Percentiles rank a stretch among this genome's conserved stretches.
These are phyloP conservation scores for Claviceps citrina DNA, from an alignment of 2,329 filamentous ascomycete genomes.

Conservation along the genomic window DNA sequence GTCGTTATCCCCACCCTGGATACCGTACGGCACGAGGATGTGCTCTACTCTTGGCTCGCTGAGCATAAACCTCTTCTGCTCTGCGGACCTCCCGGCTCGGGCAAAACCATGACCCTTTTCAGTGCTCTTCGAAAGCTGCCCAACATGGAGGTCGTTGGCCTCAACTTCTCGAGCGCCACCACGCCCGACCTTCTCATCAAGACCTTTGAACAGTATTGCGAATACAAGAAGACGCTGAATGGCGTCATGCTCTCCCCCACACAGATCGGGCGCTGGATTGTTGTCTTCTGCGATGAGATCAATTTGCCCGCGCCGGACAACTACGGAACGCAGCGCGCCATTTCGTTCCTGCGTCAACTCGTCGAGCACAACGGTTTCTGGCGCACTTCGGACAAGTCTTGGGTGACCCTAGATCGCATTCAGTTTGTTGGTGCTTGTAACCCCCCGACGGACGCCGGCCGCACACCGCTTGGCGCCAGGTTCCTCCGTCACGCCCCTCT, in stretches of 20 bases:
- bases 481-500: constrained; percentile 96
- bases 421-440: constrained; percentile 99
- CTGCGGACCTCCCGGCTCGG: constrained; percentile 92
- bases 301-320: constrained; percentile 95
- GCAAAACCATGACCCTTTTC: constrained; percentile 99
- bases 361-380: constrained; percentile 99
- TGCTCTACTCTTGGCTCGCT: constrained; percentile 98
- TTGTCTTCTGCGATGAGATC: constrained; percentile 98
- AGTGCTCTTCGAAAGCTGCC: constrained; percentile 91
- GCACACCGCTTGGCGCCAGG: constrained; percentile 80
- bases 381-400: constrained; percentile 91
- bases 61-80: constrained; percentile 95
- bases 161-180: constrained; percentile 98
- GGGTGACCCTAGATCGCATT: constrained; percentile 94
- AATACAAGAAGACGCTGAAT: constrained; percentile 97
- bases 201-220: constrained; percentile 98
- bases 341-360: constrained; percentile 91
- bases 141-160: constrained; percentile 96
- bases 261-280: constrained; percentile 93
- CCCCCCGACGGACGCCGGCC: constrained; percentile 89
- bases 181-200: constrained; percentile 96
- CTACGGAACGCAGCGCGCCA: constrained; percentile 92
- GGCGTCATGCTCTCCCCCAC: constrained; percentile 90
- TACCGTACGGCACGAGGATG: constrained; percentile 92
- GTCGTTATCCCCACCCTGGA: constrained; percentile 96